Evolutionary conservation across 2,329 filamentous ascomycete genomes (phyloP).

Genomic region (Tolypocladium nubicola): DNA sequence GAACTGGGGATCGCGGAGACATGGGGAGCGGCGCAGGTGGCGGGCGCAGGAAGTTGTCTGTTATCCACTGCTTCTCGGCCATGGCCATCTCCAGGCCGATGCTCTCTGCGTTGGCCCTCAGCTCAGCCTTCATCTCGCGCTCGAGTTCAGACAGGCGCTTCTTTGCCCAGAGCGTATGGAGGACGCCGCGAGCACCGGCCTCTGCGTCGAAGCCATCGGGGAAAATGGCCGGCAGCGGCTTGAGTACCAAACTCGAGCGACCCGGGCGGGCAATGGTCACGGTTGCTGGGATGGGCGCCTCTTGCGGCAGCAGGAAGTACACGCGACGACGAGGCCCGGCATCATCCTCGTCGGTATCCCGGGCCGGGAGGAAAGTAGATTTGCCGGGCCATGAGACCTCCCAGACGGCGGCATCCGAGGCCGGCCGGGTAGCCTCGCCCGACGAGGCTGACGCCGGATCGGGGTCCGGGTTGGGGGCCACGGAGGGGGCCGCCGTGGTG

Average conservation of each 20-base stretch:
- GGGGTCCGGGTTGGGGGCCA: conserved; percentile 9
- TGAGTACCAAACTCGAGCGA: conserved; percentile 43
- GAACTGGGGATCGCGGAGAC: conserved; percentile 54
- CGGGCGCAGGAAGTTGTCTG: conserved; percentile 53
- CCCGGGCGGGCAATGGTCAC: conserved; percentile 50
- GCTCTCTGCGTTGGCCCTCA: conserved; percentile 65
- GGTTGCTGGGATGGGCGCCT: conserved; percentile 58
- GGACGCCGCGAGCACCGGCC: conserved; percentile 66
- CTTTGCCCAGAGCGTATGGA: conserved; percentile 88
- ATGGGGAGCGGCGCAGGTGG: conserved; percentile 15
- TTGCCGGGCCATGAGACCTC: conserved; percentile 79
- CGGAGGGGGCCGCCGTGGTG: conserved; percentile 5
- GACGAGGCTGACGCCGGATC: not conserved
- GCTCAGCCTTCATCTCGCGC: conserved; percentile 65
- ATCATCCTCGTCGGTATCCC: conserved; percentile 22
- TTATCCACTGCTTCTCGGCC: conserved; percentile 77
- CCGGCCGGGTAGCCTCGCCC: not conserved
- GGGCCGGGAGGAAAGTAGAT: conserved; percentile 55
- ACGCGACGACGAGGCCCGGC: conserved; percentile 45
- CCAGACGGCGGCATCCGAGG: conserved; percentile 38
- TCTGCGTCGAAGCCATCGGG: conserved; percentile 62
- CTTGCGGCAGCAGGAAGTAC: conserved; percentile 73
- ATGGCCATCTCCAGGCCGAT: conserved; percentile 76
- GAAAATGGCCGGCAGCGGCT: conserved; percentile 80
- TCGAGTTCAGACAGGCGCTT: conserved; percentile 66